These are phyloP conservation scores for Botrytis tulipae DNA, from an alignment of 2,329 filamentous ascomycete species.

Conservation along the genomic window DNA sequence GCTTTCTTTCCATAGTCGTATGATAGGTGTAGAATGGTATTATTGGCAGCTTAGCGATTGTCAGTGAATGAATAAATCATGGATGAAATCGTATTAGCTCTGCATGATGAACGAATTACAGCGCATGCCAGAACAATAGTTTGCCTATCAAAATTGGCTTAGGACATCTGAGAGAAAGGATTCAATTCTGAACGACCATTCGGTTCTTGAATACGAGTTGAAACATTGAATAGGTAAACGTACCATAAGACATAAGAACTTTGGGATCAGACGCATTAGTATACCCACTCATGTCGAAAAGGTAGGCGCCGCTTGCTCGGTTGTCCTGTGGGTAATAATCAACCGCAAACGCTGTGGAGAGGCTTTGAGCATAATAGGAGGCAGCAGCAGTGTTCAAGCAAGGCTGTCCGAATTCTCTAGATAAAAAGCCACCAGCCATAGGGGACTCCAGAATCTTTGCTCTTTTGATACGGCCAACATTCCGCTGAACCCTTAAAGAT, in stretches of 20 bases:
- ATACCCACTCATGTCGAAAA: constrained; percentile 1
- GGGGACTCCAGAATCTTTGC: constrained; percentile 26
- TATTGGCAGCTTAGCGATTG: not conserved
- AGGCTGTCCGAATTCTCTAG: constrained; percentile 26
- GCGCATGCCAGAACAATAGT: not conserved
- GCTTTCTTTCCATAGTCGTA: not conserved
- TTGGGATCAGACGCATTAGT: not conserved
- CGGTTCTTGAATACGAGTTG: not conserved
- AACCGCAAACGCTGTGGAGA: not conserved
- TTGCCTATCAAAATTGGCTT: not conserved
- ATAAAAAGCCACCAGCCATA: constrained; percentile 29
- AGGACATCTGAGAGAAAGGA: not conserved
- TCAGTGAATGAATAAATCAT: not conserved
- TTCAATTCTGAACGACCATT: not conserved
- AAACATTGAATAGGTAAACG: not conserved
- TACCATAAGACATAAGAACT: not conserved
- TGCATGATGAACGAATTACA: not conserved
- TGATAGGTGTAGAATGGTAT: not conserved
- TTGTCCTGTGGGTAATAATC: not conserved
- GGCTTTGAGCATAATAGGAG: constrained; percentile 11
- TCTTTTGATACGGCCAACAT: constrained; percentile 28
- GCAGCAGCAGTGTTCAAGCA: constrained; percentile 16
- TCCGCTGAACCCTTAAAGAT: constrained; percentile 21
- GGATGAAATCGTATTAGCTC: not conserved
- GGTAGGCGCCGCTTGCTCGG: not conserved